phyloP scores from a whole-genome alignment of 805 yeast genomes.

The Wickerhamomyces hampshirensis region DNA sequence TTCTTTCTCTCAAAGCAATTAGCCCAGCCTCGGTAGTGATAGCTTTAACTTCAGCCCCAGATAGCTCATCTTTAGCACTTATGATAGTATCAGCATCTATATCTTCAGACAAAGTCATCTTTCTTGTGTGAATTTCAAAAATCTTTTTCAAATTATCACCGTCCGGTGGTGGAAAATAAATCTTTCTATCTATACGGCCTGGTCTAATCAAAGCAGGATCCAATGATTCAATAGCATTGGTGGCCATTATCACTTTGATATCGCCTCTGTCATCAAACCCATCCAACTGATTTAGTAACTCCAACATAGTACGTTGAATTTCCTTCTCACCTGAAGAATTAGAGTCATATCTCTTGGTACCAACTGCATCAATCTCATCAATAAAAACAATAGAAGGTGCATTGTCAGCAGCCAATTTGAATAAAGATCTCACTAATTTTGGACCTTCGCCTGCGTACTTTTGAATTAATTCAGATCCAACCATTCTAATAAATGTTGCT shows the following conservation, averaged over 20 bases:
- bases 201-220: slow-evolving; percentile 97
- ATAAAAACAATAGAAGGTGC: slow-evolving; percentile 98
- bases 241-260: slow-evolving; percentile 97
- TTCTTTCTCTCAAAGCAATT: slow-evolving; percentile 90
- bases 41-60: slow-evolving; percentile 97
- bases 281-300: slow-evolving; percentile 88
- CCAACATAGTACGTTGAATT: slow-evolving; percentile 97
- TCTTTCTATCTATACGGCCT: slow-evolving; percentile 95
- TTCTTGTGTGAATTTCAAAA: slow-evolving; percentile 84
- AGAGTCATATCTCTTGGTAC: slow-evolving; percentile 94
- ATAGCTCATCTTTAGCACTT: slow-evolving; percentile 85
- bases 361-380: slow-evolving; percentile 98
- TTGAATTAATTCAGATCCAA: slow-evolving; percentile 95
- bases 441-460: slow-evolving; percentile 98
- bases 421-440: slow-evolving; percentile 85
- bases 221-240: slow-evolving; percentile 87
- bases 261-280: slow-evolving; percentile 98
- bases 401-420: slow-evolving; percentile 93
- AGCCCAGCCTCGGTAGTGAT: slow-evolving; percentile 97
- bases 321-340: slow-evolving; percentile 93
- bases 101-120: slow-evolving; percentile 85
- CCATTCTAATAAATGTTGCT: slow-evolving; percentile 93
- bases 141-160: slow-evolving; percentile 90
- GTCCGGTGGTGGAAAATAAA: slow-evolving; percentile 93
- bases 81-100: slow-evolving; percentile 88